A percentile compares a stretch with the other conserved stretches of the same genome.
These are phyloP conservation scores for Ilex aquifolium DNA, from an alignment of 257 asterid species.

Conservation along the genomic window DNA sequence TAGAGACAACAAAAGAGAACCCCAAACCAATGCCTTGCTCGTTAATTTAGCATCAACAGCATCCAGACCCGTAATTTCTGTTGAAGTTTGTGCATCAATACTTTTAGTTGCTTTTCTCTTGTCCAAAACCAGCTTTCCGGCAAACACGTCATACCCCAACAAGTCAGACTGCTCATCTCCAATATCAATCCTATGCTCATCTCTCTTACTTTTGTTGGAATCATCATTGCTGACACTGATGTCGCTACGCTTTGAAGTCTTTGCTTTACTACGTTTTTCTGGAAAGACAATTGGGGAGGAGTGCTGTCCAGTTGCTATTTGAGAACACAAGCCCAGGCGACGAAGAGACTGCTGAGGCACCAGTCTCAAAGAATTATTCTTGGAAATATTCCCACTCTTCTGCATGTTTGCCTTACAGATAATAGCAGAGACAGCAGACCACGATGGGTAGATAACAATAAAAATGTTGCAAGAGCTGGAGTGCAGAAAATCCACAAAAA, in stretches of 20 bases:
- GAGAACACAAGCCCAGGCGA: constrained; percentile 85
- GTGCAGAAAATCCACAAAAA: neutral
- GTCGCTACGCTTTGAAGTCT: constrained; percentile 34
- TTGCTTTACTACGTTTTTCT: constrained; percentile 79
- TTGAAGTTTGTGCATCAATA: constrained; percentile 38
- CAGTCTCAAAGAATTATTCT: constrained; percentile 65
- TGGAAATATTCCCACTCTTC: constrained; percentile 64
- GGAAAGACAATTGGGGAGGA: constrained; percentile 87
- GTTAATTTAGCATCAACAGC: constrained; percentile 82
- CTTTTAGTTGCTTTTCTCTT: constrained; percentile 48
- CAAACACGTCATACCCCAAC: constrained; percentile 74
- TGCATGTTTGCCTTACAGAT: constrained; percentile 35
- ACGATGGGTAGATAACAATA: neutral
- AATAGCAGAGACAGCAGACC: neutral
- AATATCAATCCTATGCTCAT: constrained; percentile 78
- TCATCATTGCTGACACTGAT: constrained; percentile 35
- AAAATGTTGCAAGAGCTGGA: neutral
- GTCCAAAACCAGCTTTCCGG: constrained; percentile 68
- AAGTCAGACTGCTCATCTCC: constrained; percentile 91
- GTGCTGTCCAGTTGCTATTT: constrained; percentile 69
- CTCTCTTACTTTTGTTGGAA: constrained; percentile 42
- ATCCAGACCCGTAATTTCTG: constrained; percentile 42
- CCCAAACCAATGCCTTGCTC: constrained; percentile 90
- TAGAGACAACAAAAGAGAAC: constrained; percentile 54
- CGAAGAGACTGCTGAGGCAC: constrained; percentile 84